A percentile compares a stretch with the other conserved stretches of the same genome.
phyloP scores from a whole-genome alignment of 2,329 filamentous ascomycete genomes.

The Fusarium xyrophilum region DNA sequence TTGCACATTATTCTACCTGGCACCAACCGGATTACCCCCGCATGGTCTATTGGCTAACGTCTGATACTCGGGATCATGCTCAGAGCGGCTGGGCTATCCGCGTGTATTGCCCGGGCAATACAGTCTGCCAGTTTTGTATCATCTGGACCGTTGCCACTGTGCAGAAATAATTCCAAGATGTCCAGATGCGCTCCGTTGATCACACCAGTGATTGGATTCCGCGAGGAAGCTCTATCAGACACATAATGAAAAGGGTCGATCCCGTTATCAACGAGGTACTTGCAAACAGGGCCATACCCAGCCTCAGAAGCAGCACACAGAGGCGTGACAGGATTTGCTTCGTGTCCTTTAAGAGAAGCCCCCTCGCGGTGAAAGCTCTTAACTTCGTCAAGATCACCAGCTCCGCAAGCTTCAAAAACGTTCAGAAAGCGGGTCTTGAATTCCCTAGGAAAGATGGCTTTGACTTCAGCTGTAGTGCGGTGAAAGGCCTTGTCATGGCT shows the following conservation, averaged over 20 bases:
- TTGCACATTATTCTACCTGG: too few relatives aligned
- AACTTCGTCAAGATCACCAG: background rate
- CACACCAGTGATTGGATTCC: too few relatives aligned
- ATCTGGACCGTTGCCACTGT: rapidly evolving
- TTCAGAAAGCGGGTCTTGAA: too few relatives aligned
- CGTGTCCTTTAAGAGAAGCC: too few relatives aligned
- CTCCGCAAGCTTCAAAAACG: background rate
- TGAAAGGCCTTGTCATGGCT: background rate
- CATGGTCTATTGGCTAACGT: too few relatives aligned
- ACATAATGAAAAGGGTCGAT: background rate
- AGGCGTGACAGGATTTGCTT: too few relatives aligned
- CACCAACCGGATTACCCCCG: too few relatives aligned
- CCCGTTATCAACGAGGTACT: background rate
- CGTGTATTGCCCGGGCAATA: background rate
- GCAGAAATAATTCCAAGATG: background rate
- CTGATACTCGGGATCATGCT: rapidly evolving
- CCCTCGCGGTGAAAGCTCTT: background rate
- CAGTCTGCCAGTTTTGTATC: rapidly evolving
- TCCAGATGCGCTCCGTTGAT: too few relatives aligned
- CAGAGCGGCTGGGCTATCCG: rapidly evolving
- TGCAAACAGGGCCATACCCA: background rate
- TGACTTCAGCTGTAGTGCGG: too few relatives aligned
- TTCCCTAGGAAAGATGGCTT: too few relatives aligned
- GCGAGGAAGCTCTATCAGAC: too few relatives aligned
- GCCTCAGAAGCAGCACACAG: background rate